These are phyloP conservation scores for Narthecium ossifragum DNA, from an alignment of 106 monocot species.

Conservation along the genomic window DNA sequence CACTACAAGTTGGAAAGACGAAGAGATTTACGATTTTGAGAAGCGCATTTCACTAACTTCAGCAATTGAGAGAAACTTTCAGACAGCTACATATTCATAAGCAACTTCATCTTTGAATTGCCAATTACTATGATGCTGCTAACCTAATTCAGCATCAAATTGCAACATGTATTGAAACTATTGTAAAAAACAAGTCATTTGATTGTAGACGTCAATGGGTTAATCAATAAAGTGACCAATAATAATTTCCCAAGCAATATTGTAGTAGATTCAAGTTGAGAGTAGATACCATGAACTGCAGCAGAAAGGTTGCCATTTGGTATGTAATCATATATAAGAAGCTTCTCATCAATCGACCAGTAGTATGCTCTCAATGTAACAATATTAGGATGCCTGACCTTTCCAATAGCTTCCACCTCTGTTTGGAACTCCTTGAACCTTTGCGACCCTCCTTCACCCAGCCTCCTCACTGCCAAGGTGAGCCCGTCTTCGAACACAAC, in stretches of 20 bases:
- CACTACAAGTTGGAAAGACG: not conserved
- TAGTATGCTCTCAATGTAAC: constrained; percentile 74
- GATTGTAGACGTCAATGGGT: no score
- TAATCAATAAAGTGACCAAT: no score
- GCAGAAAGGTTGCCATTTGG: constrained; percentile 59
- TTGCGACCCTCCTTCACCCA: constrained; percentile 70
- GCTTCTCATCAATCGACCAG: constrained; percentile 84
- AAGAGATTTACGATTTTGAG: not conserved
- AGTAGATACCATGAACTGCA: constrained; percentile 46
- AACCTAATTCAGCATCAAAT: no score
- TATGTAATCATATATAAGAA: constrained; percentile 77
- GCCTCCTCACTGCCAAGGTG: constrained; percentile 56
- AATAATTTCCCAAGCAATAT: no score
- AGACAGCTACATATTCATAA: no score
- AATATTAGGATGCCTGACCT: constrained; percentile 56
- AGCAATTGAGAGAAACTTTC: not conserved
- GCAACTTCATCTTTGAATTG: no score
- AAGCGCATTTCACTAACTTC: no score
- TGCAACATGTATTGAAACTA: no score
- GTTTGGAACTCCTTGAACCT: constrained; percentile 53
- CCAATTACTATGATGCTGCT: no score
- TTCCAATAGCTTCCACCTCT: constrained; percentile 60
- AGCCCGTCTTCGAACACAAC: constrained; percentile 66
- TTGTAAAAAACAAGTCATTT: no score
- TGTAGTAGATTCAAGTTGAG: no score